Evolutionary conservation across 805 yeast species (phyloP).

Genomic region (Zygosaccharomyces lentus): DNA sequence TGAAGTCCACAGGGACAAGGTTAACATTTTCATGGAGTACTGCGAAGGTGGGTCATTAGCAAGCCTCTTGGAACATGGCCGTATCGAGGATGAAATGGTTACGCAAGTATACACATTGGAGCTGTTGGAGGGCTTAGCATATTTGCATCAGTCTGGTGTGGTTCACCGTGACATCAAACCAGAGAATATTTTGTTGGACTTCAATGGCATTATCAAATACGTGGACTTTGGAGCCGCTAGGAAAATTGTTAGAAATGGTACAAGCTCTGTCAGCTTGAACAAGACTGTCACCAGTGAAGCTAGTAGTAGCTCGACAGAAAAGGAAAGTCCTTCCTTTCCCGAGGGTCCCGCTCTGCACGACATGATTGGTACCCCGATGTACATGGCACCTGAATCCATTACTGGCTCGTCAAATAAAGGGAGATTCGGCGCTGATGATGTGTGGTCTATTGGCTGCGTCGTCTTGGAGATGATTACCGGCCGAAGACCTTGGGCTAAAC

Average conservation of each 20-base stretch:
- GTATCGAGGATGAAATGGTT: constrained; percentile 92
- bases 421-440: constrained; percentile 52
- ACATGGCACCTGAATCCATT: constrained; percentile 96
- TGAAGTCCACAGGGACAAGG: constrained; percentile 93
- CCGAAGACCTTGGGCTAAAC: constrained; percentile 90
- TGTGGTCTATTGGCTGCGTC: constrained; percentile 97
- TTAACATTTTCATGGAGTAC: constrained; percentile 94
- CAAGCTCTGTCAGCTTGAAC: constrained; percentile 34
- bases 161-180: constrained; percentile 98
- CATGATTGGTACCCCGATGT: constrained; percentile 93
- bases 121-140: constrained; percentile 92
- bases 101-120: constrained; percentile 87
- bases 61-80: constrained; percentile 77
- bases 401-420: constrained; percentile 57
- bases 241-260: constrained; percentile 59
- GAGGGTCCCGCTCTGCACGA: constrained; percentile 24
- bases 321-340: constrained; percentile 33
- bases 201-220: constrained; percentile 87
- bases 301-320: constrained; percentile 20
- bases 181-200: constrained; percentile 84
- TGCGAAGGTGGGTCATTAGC: constrained; percentile 96
- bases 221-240: constrained; percentile 98
- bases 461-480: constrained; percentile 96
- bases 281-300: constrained; percentile 11
- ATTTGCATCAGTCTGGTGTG: constrained; percentile 88